Base-by-base conservation (phyloP, 179 eudicot genomes). In the Vitellaria paradoxa region DNA sequence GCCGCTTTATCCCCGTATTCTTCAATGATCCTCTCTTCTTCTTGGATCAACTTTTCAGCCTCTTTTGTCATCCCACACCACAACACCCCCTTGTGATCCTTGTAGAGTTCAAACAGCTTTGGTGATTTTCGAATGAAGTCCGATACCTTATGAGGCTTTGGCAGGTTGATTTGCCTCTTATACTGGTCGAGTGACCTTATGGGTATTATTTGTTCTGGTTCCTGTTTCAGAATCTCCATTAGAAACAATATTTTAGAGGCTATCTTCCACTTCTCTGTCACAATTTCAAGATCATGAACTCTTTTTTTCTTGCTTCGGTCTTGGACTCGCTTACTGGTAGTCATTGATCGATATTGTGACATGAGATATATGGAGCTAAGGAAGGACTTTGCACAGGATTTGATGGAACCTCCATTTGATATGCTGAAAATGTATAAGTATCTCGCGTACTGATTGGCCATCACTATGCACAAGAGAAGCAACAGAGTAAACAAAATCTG, bases 281-380 rank as follows among this genome's bases (percentile, higher is more conserved):
- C 93, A 24, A 89, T 77, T 87, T 95, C 98, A 0, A 95, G 96
- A 76, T 85, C 87, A 45, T 90, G 91, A 21, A 95, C 81, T 72
- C 98, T 84, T 70, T 93, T 93, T 45, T 87, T 87, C 87, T 83
- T 85, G 91, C 99, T 95, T 47, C 99, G 84, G 81, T 95, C 98
- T 81, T 92, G 93, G 50, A 95, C 98, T 79, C 97, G 83, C 81
- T 81, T 93, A 80, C 89, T 86, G 18, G 82, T 84, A 5, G 98
- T 93, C 98, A 91, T 93, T 71, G 76, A 79, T 23, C 98, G 91
- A 57, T 55, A 47, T 30, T 70, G 76, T 18, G 55, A 21, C 23
- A 11, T 49, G 18, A 6, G 64, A 65, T 30, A n/a, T 55, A 40
- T 37, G 47, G 49, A 23, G 64, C 47, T 30, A n/a, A 73, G 18